Evolutionary conservation across 2,329 filamentous ascomycete genomes (phyloP), one percentile per base, ranked within the genome.

Genomic region (Verticillium longisporum): DNA sequence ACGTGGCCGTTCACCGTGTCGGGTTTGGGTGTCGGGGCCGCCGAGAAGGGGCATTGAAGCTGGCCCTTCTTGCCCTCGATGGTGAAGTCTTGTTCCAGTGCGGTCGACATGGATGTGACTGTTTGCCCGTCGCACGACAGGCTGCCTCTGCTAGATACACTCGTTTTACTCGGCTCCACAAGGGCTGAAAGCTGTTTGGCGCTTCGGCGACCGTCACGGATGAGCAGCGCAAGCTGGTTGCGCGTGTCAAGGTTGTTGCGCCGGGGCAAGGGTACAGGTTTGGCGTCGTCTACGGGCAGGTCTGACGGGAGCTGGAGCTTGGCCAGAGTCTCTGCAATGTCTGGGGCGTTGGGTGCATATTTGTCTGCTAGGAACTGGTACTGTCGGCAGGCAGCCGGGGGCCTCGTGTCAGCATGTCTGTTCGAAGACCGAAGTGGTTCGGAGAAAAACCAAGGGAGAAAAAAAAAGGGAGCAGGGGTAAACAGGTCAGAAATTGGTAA

Each of bases 51-150:
- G 75, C 93, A 97, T 66, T 86, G 85, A 58, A 97, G 78, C 65
- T 84, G 84, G 67, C 92, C 91, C 68, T 89, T 91, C 69, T 87
- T 91, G 63, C 93, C 93, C 71, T 88, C 81, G 37, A 93, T 89
- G 18, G 93, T 97, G 69, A 97, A 97, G 75, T 97, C 93, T 76
- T 90, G 89, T 77, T 97, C 93, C 70, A 96, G 77, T 41, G 85
- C 81, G 57, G 84, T 87, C 60, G 86, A 87, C 72, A 84, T 79
- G 63, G 86, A 83, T 18, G 86, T 86, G 70, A 75, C 65, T 53
- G 74, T 74, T 59, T 76, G 75, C 38, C 74, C 75, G 37, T 77
- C 77, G 55, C 75, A 77, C 18, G 81, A 80, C 41, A 74, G 69
- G 10, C 77, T 78, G 63, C 78, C 77, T 70, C 78, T 78, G 70